These are phyloP conservation scores for Niveomyces coronatus DNA, from an alignment of 2,329 filamentous ascomycete species.

Conservation along the genomic window DNA sequence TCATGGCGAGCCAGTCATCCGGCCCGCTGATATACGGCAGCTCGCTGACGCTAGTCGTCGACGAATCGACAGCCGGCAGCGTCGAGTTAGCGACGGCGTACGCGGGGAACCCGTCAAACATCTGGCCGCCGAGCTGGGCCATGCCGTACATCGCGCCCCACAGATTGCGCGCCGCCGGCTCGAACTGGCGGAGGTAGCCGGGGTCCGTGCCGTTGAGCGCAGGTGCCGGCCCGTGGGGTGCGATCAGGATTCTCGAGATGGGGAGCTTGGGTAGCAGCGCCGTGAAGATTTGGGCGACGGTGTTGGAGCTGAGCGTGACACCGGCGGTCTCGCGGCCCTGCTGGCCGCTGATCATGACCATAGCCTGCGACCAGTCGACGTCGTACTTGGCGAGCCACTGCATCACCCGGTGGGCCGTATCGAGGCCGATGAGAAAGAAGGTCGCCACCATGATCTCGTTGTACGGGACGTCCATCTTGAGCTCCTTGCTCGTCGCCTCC, in stretches of 20 bases:
- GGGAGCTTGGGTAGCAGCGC: background rate
- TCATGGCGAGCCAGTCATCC: slow-evolving; percentile 3
- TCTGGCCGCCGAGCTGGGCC: background rate
- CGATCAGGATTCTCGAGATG: background rate
- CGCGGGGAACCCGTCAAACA: background rate
- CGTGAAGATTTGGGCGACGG: background rate
- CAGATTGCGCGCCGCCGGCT: background rate
- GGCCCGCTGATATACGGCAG: background rate
- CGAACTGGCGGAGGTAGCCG: background rate
- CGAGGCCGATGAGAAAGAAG: slow-evolving; percentile 5
- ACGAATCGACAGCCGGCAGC: background rate
- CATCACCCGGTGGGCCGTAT: background rate
- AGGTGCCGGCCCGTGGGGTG: background rate
- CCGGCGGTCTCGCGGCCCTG: background rate
- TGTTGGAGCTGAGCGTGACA: background rate
- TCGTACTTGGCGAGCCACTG: background rate
- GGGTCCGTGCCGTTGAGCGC: background rate
- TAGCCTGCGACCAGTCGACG: background rate
- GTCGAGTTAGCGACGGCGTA: background rate
- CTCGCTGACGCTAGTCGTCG: background rate
- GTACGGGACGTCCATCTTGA: slow-evolving; percentile 1
- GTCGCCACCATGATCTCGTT: slow-evolving; percentile 8
- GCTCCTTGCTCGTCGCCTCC: slow-evolving; percentile 1
- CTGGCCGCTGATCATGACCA: background rate
- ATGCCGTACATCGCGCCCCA: background rate